Conservation (phyloP, 768 basidiomycete species). For the Xerocomellus chrysenteron region DNA sequence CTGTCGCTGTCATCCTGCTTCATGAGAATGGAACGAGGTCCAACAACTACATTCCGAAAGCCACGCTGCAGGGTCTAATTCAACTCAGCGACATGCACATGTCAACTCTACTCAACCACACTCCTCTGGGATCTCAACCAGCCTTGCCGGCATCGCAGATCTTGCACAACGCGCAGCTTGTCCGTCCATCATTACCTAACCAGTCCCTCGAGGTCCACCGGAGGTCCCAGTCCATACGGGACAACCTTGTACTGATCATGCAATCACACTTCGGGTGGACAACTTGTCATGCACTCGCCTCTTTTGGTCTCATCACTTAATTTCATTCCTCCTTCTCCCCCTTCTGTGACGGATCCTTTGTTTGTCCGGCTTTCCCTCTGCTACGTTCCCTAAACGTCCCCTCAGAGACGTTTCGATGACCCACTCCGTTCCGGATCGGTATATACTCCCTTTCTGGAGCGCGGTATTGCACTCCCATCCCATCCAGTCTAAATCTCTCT, state of each 20-base stretch:
- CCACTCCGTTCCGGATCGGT: constrained; percentile 29
- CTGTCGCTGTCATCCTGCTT: constrained; percentile 20
- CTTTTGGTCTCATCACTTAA: constrained; percentile 33
- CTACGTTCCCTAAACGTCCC: constrained; percentile 29
- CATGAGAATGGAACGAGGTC: constrained; percentile 32
- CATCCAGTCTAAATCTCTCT: constrained; percentile 13
- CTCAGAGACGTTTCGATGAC: constrained; percentile 26
- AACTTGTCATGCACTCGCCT: constrained; percentile 21
- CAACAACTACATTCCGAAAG: constrained; percentile 16
- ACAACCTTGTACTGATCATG: constrained; percentile 21
- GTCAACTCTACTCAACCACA: constrained; percentile 20
- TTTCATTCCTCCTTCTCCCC: constrained; percentile 25
- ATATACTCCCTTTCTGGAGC: constrained; percentile 25
- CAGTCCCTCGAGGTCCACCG: constrained; percentile 23
- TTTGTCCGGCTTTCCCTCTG: constrained; percentile 26
- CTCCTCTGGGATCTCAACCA: constrained; percentile 11
- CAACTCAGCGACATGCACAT: constrained; percentile 25
- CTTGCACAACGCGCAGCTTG: constrained; percentile 22
- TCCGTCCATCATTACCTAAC: constrained; percentile 19
- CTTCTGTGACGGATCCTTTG: constrained; percentile 32
- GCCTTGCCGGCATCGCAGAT: constrained; percentile 26
- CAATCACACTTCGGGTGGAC: constrained; percentile 28
- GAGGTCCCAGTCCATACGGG: constrained; percentile 21
- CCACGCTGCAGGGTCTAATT: constrained; percentile 29
- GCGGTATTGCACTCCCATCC: constrained; percentile 18